Conservation (phyloP, 106 monocot species). For the Allium fistulosum region DNA sequence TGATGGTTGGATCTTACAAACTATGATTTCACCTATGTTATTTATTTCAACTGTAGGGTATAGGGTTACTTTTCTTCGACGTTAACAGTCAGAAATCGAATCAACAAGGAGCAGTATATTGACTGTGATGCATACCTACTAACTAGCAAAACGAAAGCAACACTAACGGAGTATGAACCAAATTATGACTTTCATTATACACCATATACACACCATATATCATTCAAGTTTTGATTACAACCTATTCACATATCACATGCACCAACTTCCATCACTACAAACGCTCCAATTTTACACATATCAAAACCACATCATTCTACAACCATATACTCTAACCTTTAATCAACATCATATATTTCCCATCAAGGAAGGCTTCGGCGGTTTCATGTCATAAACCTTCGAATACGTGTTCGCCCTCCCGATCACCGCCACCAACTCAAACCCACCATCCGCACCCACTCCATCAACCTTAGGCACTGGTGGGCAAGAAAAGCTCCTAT, state of each 20-base stretch:
- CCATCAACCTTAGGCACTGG: neutral
- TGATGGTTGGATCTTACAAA: too few species aligned
- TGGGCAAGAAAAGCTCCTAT: conserved; percentile 16
- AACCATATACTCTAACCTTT: neutral
- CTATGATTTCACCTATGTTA: too few species aligned
- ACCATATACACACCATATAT: neutral
- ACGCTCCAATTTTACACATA: neutral
- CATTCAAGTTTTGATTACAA: neutral
- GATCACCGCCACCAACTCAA: neutral
- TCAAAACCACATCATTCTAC: neutral
- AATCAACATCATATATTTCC: neutral
- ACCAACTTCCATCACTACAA: neutral
- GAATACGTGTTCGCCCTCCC: neutral
- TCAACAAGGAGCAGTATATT: neutral
- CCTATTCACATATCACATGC: neutral
- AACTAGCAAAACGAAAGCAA: neutral
- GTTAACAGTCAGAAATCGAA: neutral
- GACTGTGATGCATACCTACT: neutral
- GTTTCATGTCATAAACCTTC: conserved; percentile 7
- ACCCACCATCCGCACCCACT: neutral
- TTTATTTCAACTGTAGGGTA: too few species aligned
- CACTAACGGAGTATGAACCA: neutral
- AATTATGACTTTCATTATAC: neutral
- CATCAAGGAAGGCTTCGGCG: conserved; percentile 12
- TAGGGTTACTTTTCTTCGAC: neutral